Percentiles rank a stretch among this genome's conserved stretches.
Evolutionary conservation across 208 protist genomes (phyloP).

Genomic region (Histomonas meleagridis): DNA sequence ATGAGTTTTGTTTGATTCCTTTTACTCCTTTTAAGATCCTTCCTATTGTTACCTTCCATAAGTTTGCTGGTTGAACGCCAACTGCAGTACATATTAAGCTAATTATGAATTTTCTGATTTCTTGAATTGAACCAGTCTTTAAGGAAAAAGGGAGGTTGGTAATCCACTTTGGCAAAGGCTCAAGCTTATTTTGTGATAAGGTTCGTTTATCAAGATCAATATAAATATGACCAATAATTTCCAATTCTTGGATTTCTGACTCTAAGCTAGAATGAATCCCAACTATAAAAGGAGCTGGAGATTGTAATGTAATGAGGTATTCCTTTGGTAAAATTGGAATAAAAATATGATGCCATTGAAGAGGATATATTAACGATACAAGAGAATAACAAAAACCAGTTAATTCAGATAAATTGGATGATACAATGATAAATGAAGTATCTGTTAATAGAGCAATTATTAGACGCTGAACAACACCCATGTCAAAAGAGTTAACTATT

Average conservation of each 20-base stretch:
- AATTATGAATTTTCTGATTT: background rate
- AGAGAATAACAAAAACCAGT: slow-evolving; percentile 18
- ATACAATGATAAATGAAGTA: background rate
- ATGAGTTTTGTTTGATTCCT: background rate
- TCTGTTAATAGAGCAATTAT: background rate
- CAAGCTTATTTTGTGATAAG: background rate
- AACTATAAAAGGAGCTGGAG: slow-evolving; percentile 21
- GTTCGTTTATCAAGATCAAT: background rate
- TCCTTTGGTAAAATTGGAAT: background rate
- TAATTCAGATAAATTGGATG: background rate
- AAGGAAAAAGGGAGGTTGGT: background rate
- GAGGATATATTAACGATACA: background rate
- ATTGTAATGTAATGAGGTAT: background rate
- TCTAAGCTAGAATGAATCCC: background rate
- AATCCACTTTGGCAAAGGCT: background rate
- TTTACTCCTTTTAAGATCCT: background rate
- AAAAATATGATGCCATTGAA: slow-evolving; percentile 30
- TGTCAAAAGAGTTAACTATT: background rate
- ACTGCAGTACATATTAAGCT: background rate
- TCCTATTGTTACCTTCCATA: background rate
- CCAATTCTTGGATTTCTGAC: background rate
- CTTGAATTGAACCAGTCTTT: background rate
- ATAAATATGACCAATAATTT: background rate
- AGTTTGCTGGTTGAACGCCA: background rate
- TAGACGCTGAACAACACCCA: background rate